A percentile compares a stretch with the other conserved stretches of the same genome.
These are phyloP conservation scores for Phytophthora pseudosyringae DNA, from an alignment of 352 stramenopile species.

Conservation along the genomic window DNA sequence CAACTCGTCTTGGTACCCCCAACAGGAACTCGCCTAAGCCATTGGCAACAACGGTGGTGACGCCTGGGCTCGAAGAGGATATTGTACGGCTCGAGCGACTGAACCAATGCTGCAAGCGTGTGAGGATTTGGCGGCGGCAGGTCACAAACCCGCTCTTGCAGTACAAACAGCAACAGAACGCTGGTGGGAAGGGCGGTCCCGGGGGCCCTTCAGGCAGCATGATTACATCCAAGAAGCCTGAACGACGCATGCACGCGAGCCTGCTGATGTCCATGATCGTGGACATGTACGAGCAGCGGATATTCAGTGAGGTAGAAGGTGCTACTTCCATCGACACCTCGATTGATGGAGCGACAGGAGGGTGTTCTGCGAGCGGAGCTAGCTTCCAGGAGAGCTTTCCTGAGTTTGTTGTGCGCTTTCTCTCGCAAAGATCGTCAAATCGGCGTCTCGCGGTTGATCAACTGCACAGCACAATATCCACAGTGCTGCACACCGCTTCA, in stretches of 20 bases:
- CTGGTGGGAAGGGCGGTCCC: conserved; percentile 16
- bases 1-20: conserved; percentile 9
- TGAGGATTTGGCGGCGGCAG: conserved; percentile 69
- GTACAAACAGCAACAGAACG: conserved; percentile 60
- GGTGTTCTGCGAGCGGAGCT: conserved; percentile 16
- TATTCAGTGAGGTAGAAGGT: conserved; percentile 50
- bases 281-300: conserved; percentile 76
- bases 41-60: background rate
- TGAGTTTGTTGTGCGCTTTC: conserved; percentile 68
- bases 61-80: conserved; percentile 42
- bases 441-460: conserved; percentile 63
- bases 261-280: conserved; percentile 73
- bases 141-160: conserved; percentile 69
- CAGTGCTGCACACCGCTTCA: conserved; percentile 51
- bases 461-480: conserved; percentile 58
- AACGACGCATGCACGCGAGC: conserved; percentile 75
- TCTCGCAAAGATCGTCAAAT: conserved; percentile 55
- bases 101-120: conserved; percentile 77
- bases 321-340: conserved; percentile 19
- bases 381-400: conserved; percentile 67
- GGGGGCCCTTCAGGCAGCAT: conserved; percentile 16
- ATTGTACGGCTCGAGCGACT: conserved; percentile 64
- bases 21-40: conserved; percentile 16
- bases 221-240: conserved; percentile 50
- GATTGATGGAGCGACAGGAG: conserved; percentile 10